Evolutionary conservation across 345 rosid species (phyloP), one percentile per base, ranked within the genome.

Genomic region (Eutrema yunnanense): DNA sequence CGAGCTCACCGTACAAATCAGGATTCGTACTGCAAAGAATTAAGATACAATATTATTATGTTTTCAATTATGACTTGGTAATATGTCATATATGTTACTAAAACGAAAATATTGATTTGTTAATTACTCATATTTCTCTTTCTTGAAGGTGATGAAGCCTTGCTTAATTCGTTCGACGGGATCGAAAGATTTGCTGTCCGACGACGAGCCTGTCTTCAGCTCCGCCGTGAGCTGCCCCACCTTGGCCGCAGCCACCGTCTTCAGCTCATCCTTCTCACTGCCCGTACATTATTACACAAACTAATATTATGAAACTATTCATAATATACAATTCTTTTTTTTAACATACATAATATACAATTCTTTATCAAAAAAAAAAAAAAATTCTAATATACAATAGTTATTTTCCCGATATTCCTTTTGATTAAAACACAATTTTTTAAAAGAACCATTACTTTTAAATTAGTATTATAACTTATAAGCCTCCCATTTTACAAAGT

Each of bases 201-300:
- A 14, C 0, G 88, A 30, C 7, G 81, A 55, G 32, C 6, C 11
- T 12, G 78, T 29, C 51, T 79, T 65, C n/a, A 91, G 75, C 83
- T 86, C 92, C 3, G 94, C 92, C 11, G 92, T 92, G 67, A 88
- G 83, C 70, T 86, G 81, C 60, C 80, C 84, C 37, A 92, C 90
- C 78, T 88, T 94, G 1, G 84, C 91, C 2, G 96, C 96, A 37
- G 97, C 98, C 6, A 60, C 53, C 0, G 83, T 63, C 81, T 88
- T 93, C 84, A 92, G 73, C 53, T 88, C 96, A 65, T 73, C 94
- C 63, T 88, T 93, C 77, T 93, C 97, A 66, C 92, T 89, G 84
- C 49, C n/a, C 48, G 1, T 36, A 62, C n/a, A 12, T 60, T 60
- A 42, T 65, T 29, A 10, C 66, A 49, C 9, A 13, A 4, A 7